phyloP scores from a whole-genome alignment of 2,329 filamentous ascomycete species.

The Alternaria arborescens region DNA sequence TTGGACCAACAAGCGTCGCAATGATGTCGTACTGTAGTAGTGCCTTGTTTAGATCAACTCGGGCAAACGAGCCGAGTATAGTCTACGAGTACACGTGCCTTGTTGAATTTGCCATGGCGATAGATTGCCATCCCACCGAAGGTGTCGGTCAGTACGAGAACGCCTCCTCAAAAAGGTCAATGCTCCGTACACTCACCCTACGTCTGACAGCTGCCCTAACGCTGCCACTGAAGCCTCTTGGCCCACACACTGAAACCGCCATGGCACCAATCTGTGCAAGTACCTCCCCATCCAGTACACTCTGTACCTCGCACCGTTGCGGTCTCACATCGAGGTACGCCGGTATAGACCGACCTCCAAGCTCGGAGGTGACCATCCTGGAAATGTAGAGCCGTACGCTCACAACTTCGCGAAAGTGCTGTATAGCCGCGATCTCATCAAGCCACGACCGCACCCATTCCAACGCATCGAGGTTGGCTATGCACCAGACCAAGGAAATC shows the following conservation, averaged over 20 bases:
- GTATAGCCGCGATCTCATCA: constrained; percentile 79
- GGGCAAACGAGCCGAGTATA: not conserved
- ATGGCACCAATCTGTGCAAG: constrained; percentile 82
- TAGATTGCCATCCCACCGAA: not conserved
- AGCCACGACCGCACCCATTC: constrained; percentile 92
- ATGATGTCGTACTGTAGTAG: not conserved
- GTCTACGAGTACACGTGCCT: constrained; percentile 1
- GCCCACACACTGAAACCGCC: constrained; percentile 81
- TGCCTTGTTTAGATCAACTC: not conserved
- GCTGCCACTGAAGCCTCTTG: constrained; percentile 74
- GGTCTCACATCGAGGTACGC: constrained; percentile 79
- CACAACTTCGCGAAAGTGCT: constrained; percentile 79
- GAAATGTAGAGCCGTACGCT: constrained; percentile 87
- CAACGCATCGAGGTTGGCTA: constrained; percentile 81
- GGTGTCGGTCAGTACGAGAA: constrained; percentile 63
- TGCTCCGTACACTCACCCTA: constrained; percentile 67
- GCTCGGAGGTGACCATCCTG: constrained; percentile 76
- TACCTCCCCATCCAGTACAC: constrained; percentile 78
- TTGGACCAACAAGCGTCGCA: not conserved
- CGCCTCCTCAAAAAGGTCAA: constrained; percentile 79
- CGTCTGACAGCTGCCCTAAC: constrained; percentile 71
- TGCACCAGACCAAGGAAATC: constrained; percentile 85
- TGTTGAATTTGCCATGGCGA: not conserved
- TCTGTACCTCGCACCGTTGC: constrained; percentile 79
- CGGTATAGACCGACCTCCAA: constrained; percentile 63